phyloP scores from a whole-genome alignment of 805 yeast genomes.

The Saccharomycopsis selenospora region DNA sequence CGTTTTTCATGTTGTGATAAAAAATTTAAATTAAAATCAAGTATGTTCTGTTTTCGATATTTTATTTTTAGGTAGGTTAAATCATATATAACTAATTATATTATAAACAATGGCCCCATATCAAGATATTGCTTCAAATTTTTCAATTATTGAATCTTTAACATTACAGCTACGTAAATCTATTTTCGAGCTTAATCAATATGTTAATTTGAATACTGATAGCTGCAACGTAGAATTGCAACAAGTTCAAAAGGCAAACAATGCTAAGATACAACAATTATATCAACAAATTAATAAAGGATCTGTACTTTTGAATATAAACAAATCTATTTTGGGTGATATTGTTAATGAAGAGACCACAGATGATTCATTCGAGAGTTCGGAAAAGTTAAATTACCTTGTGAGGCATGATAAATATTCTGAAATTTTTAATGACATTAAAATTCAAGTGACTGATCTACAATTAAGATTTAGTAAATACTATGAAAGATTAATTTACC shows the following conservation, averaged over 20 bases:
- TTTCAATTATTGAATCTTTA: neutral
- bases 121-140: neutral
- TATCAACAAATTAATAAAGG: neutral
- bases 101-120: neutral
- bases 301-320: neutral
- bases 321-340: neutral
- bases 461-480: constrained; percentile 8
- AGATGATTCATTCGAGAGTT: neutral
- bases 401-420: constrained; percentile 14
- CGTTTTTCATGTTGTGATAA: no score
- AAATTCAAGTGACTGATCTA: neutral
- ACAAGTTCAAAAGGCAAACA: neutral
- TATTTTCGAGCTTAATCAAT: neutral
- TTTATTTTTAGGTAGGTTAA: no score
- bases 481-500: neutral
- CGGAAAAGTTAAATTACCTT: constrained; percentile 5
- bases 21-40: neutral
- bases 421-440: constrained; percentile 10
- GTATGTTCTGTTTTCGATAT: neutral
- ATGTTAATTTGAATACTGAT: neutral
- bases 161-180: neutral
- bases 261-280: neutral
- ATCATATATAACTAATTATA: no score
- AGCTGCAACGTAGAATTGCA: neutral
- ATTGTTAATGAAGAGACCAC: neutral